Evolutionary conservation across 768 basidiomycete species (phyloP), one percentile per base, ranked within the genome.

Genomic region (Lactarius sp.): DNA sequence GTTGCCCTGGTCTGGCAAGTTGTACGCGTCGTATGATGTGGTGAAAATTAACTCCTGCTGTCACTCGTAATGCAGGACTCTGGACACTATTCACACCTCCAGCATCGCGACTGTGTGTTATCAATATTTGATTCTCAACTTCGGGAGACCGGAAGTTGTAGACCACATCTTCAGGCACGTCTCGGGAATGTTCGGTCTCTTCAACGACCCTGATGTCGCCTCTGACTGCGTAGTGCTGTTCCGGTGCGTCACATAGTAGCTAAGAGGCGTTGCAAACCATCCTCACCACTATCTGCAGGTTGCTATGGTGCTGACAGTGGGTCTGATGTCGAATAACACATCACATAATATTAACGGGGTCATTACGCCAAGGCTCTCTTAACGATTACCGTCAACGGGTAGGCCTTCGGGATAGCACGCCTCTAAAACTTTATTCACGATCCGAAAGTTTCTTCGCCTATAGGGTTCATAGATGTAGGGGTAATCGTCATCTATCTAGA

Each of bases 381-480:
- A 34, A 66, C 57, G 0, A 59, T 64, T 41, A 59, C 22, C 14
- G 65, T 64, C 14, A 64, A 66, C 37, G 52, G 65, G 65, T 66
- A 42, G 18, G 62, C n/a, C 8, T 53, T 37, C 7, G 3, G 46
- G 9, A 5, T 8, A 6, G 31, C 10, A 9, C 10, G 16, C 1
- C 31, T n/a, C 4, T 20, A n/a, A 14, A 16, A 20, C 37, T 16
- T 58, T 31, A 44, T 33, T 49, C n/a, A 52, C 34, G 14, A 31
- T 37, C 37, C 27, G 6, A 5, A 31, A 64, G 65, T n/a, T 66
- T 64, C 46, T 66, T 56, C 27, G 31, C 46, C 34, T 37, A 59
- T 33, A 64, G 58, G 44, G 47, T 66, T 22, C 62, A 66, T 47
- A 66, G 20, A 59, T 36, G 65, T 63, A 56, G 14, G 47, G 14